A percentile compares a stretch with the other conserved stretches of the same genome.
Evolutionary conservation across 352 stramenopile species (phyloP).

Genomic region (Phytophthora ramorum): DNA sequence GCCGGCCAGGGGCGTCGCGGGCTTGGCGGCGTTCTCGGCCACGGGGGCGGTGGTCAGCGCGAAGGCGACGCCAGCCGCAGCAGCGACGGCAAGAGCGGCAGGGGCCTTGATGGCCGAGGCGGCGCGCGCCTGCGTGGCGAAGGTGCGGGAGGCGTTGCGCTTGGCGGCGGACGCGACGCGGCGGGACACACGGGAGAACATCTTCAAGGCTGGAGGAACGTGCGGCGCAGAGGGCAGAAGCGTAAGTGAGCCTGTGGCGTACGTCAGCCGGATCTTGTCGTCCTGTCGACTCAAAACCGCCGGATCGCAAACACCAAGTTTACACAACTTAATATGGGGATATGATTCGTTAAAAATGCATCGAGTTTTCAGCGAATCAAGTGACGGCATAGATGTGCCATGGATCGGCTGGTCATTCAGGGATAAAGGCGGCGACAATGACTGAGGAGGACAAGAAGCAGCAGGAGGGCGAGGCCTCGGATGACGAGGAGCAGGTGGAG

Average conservation of each 20-base stretch:
- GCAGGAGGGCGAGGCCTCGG: constrained; percentile 42
- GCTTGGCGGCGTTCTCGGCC: constrained; percentile 46
- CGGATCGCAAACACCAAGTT: background rate
- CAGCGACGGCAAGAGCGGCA: constrained; percentile 41
- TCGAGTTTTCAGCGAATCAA: constrained; percentile 36
- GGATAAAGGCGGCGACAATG: constrained; percentile 21
- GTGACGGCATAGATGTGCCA: background rate
- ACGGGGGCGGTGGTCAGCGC: constrained; percentile 50
- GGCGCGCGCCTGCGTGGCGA: constrained; percentile 62
- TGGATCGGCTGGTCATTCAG: constrained; percentile 23
- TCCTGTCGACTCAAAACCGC: constrained; percentile 19
- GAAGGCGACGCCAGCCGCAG: constrained; percentile 55
- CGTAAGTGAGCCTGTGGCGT: constrained; percentile 37
- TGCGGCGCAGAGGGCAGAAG: constrained; percentile 44
- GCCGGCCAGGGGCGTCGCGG: constrained; percentile 67
- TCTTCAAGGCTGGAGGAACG: constrained; percentile 27
- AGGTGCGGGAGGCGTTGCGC: constrained; percentile 55
- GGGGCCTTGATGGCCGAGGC: constrained; percentile 41
- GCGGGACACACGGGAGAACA: constrained; percentile 77
- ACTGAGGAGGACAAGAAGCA: constrained; percentile 50
- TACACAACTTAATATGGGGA: background rate
- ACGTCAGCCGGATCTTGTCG: constrained; percentile 32
- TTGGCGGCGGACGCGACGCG: constrained; percentile 72
- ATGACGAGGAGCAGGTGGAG: constrained; percentile 68
- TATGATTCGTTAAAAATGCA: constrained; percentile 17